Evolutionary conservation across 2,329 filamentous ascomycete species (phyloP), one percentile per base, ranked within the genome.

Genomic region (Clarireedia sp.): DNA sequence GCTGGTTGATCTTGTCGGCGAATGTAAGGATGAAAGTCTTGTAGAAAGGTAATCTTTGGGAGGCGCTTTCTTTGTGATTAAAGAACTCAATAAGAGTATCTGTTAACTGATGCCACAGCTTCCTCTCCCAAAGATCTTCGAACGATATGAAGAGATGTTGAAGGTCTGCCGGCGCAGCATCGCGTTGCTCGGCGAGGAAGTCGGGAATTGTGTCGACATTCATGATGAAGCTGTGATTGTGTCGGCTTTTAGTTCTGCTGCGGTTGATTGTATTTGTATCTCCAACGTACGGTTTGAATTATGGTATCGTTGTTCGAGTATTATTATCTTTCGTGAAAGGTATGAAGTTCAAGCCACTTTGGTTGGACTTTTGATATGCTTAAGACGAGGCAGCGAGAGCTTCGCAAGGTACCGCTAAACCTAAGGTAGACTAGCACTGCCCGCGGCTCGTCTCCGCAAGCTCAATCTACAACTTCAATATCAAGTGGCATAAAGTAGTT

Each of bases 41-140:
- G 79, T 94, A 99, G 73, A 99, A 87, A 58, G 85, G 78, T 75
- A 99, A 81, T 68, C 92, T 86, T 75, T 95, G 90, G 57, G 83
- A 78, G 55, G 84, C 86, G 73, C 91, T 97, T 69, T 85, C 82
- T 45, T 87, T 80, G 65, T 89, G 76, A 67, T 85, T 85, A 77
- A 96, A 99, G 80, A 92, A 96, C 63, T 88, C 81, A 65, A 96
- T 78, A 55, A 99, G 81, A 52, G 86, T 79, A 69, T 96, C 87
- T 37, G 94, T 99, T 64, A 99, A 86, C 75, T 99, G 91, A 77
- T 99, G 94, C 94, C 94, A 99, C 74, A 99, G 81, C 76, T 96
- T 96, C 67, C 92, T 86, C 78, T 99, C 94, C 94, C 94, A 99
- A 69, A 85, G 89, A 71, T 95, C 90, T 77, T 99, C 94, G 63